phyloP scores from a whole-genome alignment of 2,329 filamentous ascomycete species.

The Dichotomopilus funicola region DNA sequence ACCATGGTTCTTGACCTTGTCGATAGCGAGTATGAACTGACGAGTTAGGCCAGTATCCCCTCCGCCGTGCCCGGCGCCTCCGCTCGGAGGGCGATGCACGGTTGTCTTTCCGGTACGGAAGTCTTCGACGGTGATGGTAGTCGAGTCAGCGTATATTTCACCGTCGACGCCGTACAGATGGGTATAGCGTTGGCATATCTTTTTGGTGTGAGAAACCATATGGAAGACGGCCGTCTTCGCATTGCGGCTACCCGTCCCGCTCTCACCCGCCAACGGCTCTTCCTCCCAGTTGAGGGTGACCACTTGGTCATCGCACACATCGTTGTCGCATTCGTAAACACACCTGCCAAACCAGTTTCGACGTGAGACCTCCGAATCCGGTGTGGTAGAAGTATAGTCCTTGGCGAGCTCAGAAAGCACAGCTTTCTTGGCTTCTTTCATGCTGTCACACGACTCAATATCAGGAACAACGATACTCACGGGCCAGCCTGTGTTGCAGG shows the following conservation, averaged over 20 bases:
- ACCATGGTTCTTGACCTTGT: constrained; percentile 65
- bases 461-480: constrained; percentile 86
- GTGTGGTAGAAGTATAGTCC: constrained; percentile 47
- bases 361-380: constrained; percentile 40
- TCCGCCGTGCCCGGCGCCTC: constrained; percentile 60
- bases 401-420: constrained; percentile 36
- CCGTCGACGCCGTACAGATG: constrained; percentile 80
- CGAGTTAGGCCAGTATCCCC: constrained; percentile 73
- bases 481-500: constrained; percentile 70
- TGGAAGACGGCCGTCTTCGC: constrained; percentile 86
- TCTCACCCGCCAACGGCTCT: constrained; percentile 38
- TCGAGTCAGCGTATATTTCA: constrained; percentile 79
- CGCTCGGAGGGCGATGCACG: constrained; percentile 54
- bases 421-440: constrained; percentile 41
- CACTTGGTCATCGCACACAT: constrained; percentile 87
- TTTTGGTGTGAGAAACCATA: constrained; percentile 86
- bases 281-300: constrained; percentile 88
- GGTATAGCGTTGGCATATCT: constrained; percentile 79
- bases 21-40: constrained; percentile 77
- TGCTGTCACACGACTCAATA: constrained; percentile 64
- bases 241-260: constrained; percentile 39
- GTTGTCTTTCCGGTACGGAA: constrained; percentile 54
- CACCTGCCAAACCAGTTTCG: constrained; percentile 86
- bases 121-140: constrained; percentile 66
- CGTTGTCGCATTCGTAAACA: constrained; percentile 87